phyloP scores from a whole-genome alignment of 371 early-diverging fungal genomes.

The Mortierella sp. region DNA sequence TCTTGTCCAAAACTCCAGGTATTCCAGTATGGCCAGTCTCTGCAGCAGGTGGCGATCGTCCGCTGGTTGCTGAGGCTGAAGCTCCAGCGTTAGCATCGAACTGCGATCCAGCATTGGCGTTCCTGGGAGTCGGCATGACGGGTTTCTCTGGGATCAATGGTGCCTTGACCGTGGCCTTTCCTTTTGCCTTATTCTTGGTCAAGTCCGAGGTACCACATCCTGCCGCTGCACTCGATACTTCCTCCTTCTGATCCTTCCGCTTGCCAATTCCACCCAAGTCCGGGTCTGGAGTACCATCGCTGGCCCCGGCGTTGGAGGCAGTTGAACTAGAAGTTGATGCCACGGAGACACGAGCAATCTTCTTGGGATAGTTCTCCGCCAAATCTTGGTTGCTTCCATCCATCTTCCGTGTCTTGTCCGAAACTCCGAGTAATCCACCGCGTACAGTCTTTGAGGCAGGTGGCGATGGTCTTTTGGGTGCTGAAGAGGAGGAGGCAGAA shows the following conservation, averaged over 20 bases:
- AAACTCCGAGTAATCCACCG: too few relatives aligned
- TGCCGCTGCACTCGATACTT: slow-evolving; percentile 17
- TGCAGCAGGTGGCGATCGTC: slow-evolving; percentile 20
- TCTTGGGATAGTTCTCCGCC: too few relatives aligned
- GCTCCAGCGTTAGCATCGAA: slow-evolving; percentile 21
- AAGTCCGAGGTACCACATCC: slow-evolving; percentile 47
- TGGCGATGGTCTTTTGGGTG: too few relatives aligned
- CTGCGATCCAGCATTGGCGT: slow-evolving; percentile 60
- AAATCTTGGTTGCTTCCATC: too few relatives aligned
- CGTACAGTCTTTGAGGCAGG: too few relatives aligned
- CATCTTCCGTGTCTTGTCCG: too few relatives aligned
- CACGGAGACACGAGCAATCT: too few relatives aligned
- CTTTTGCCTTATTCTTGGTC: slow-evolving; percentile 59
- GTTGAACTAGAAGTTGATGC: too few relatives aligned
- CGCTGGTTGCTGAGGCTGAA: slow-evolving; percentile 12
- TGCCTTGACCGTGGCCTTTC: slow-evolving; percentile 56
- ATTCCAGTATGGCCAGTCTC: slow-evolving; percentile 22
- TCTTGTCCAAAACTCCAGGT: slow-evolving; percentile 47
- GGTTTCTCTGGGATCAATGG: slow-evolving; percentile 58
- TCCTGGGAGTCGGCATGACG: slow-evolving; percentile 61
- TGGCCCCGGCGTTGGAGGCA: too few relatives aligned
- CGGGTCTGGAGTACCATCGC: too few relatives aligned
- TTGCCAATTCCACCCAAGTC: slow-evolving; percentile 67
- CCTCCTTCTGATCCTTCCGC: slow-evolving; percentile 50
- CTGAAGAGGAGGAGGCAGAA: too few relatives aligned